A percentile compares a stretch with the other conserved stretches of the same genome.
phyloP scores from a whole-genome alignment of 2,329 filamentous ascomycete species.

The Mariannaea sp. region DNA sequence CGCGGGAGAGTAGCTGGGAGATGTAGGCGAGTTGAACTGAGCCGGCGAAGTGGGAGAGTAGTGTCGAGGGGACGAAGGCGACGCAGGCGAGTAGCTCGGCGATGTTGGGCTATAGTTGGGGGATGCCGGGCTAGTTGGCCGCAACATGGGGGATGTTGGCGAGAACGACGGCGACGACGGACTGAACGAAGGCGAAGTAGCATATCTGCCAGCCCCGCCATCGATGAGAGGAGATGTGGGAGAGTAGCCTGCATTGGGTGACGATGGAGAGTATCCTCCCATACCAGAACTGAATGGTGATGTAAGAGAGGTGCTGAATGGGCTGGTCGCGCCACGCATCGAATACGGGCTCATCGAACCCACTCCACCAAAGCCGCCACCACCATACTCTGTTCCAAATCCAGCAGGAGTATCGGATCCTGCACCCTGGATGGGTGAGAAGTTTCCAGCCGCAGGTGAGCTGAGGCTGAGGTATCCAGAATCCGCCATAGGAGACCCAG shows the following conservation, averaged over 20 bases:
- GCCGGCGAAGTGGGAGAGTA: slow-evolving; percentile 74
- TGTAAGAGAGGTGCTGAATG: slow-evolving; percentile 73
- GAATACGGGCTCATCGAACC: slow-evolving; percentile 68
- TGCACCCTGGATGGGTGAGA: slow-evolving; percentile 77
- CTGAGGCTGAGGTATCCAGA: slow-evolving; percentile 68
- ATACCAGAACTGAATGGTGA: slow-evolving; percentile 64
- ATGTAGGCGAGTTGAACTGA: slow-evolving; percentile 75
- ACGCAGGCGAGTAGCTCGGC: slow-evolving; percentile 67
- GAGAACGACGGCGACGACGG: slow-evolving; percentile 68
- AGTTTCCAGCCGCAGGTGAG: slow-evolving; percentile 67
- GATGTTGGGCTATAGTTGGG: slow-evolving; percentile 69
- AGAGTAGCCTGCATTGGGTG: slow-evolving; percentile 73
- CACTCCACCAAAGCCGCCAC: slow-evolving; percentile 55
- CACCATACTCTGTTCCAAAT: slow-evolving; percentile 66
- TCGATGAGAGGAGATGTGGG: slow-evolving; percentile 73
- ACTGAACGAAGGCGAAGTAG: slow-evolving; percentile 66
- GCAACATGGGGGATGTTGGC: slow-evolving; percentile 63
- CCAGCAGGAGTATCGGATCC: slow-evolving; percentile 73
- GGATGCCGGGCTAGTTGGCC: slow-evolving; percentile 59
- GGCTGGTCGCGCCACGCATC: slow-evolving; percentile 68
- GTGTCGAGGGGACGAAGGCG: slow-evolving; percentile 60
- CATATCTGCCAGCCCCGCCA: slow-evolving; percentile 56
- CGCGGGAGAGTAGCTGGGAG: slow-evolving; percentile 72
- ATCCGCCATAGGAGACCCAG: slow-evolving; percentile 77
- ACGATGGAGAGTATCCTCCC: slow-evolving; percentile 75